Base-by-base conservation (phyloP, 2,329 filamentous ascomycete genomes). In the Epicoccum sorghinum region DNA sequence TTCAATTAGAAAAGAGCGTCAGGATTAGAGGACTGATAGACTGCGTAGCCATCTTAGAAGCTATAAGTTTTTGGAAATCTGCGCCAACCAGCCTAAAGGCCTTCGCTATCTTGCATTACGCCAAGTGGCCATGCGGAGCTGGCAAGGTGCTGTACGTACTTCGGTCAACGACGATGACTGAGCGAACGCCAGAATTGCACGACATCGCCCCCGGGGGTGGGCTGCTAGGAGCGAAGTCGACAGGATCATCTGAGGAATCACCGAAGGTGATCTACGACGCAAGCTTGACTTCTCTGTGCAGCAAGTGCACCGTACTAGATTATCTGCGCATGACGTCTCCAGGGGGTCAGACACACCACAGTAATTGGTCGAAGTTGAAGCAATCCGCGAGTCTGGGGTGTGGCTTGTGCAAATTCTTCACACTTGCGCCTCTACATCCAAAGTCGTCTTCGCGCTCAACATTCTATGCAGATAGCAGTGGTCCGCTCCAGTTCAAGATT, bases 291-390 rank as follows among this genome's bases (percentile, higher is more conserved):
- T 45, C 51, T 30, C 52, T 57, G 4, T 53, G 52, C 23, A 32
- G 44, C n/a, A 47, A 43, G 32, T 55, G 52, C 23, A 35, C 48
- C 53, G 38, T 24, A 9, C 22, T 57, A 5, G 33, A 29, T 5
- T 52, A 41, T 14, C 25, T 57, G 36, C 47, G 47, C 35, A 61
- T 54, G 61, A 32, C 12, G 13, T 45, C 54, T 18, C 37, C 29
- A 43, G 38, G 53, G 33, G 58, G 58, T 29, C 58, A 56, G 18
- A 8, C 37, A 4, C 48, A 52, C 33, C 44, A 53, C 13, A 18
- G 41, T 4, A 52, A 45, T 18, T 57, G 48, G 48, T 41, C 22
- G 7, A 27, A 10, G 5, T 18, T 57, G 36, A 47, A 27, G 27
- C 35, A 49, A n/a, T 36, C 49, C 1, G 49, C 45, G 14, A 45